Evolutionary conservation across 306 rosid species (phyloP).

Genomic region (Phaseolus lunatus): DNA sequence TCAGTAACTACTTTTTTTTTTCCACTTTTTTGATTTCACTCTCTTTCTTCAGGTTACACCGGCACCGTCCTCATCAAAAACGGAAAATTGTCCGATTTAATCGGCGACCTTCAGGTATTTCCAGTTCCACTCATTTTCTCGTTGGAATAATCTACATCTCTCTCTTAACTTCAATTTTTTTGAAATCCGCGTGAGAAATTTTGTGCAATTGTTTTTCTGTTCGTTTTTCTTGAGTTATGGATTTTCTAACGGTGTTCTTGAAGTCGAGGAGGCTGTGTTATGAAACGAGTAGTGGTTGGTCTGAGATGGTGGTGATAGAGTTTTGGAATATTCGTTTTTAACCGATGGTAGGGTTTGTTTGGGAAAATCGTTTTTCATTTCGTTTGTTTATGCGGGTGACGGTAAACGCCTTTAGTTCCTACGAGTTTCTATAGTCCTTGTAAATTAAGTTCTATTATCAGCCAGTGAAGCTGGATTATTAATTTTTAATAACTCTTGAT

Average conservation of each 20-base stretch:
- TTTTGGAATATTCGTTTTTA: conserved; percentile 4
- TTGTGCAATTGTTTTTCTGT: neutral
- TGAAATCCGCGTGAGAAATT: neutral
- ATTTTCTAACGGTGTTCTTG: neutral
- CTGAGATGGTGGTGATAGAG: conserved; percentile 16
- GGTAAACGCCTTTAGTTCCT: conserved; percentile 5
- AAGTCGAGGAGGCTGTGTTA: conserved; percentile 14
- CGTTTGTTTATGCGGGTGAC: conserved; percentile 24
- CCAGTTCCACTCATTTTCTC: conserved; percentile 29
- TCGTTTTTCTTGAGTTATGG: neutral
- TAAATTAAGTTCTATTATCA: conserved; percentile 3
- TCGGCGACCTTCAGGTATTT: conserved; percentile 84
- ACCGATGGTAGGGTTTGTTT: conserved; percentile 39
- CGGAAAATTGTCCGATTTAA: conserved; percentile 75
- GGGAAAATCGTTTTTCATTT: conserved; percentile 1
- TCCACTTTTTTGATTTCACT: conserved; percentile 36
- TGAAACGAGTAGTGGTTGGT: neutral
- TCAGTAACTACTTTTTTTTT: neutral
- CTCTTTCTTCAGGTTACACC: conserved; percentile 69
- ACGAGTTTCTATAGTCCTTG: neutral
- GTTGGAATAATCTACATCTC: neutral
- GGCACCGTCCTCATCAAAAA: conserved; percentile 70
- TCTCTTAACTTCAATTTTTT: neutral
- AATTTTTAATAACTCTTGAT: neutral
- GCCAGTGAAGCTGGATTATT: conserved; percentile 16